These are phyloP conservation scores for Clarireedia homoeocarpa DNA, from an alignment of 2,329 filamentous ascomycete genomes.

Conservation along the genomic window DNA sequence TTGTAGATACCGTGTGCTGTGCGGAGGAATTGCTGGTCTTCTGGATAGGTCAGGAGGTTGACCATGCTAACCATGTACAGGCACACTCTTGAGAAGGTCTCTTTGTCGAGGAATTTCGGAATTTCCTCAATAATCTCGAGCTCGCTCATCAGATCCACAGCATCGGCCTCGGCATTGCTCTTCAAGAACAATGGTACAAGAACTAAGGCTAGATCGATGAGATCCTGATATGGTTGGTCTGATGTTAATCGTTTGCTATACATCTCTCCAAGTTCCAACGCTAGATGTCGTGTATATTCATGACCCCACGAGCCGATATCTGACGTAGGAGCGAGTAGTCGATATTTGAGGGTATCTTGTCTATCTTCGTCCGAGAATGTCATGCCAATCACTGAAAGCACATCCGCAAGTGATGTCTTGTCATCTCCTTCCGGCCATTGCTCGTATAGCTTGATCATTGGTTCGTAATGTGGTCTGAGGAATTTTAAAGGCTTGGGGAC, in stretches of 20 bases:
- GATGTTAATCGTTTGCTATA: constrained; percentile 81
- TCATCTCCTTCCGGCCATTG: constrained; percentile 78
- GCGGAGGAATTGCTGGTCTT: constrained; percentile 90
- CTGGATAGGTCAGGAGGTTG: constrained; percentile 90
- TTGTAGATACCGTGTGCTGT: constrained; percentile 93
- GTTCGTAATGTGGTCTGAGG: constrained; percentile 90
- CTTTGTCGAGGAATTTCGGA: constrained; percentile 80
- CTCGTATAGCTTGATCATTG: constrained; percentile 79
- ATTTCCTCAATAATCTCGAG: constrained; percentile 94
- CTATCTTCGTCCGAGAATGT: constrained; percentile 95
- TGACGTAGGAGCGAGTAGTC: constrained; percentile 78
- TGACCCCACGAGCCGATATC: constrained; percentile 98
- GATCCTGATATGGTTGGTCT: constrained; percentile 75
- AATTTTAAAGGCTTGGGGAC: constrained; percentile 98
- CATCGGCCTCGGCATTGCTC: constrained; percentile 96
- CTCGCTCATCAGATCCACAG: constrained; percentile 93
- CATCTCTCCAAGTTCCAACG: constrained; percentile 91
- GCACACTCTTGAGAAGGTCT: constrained; percentile 89
- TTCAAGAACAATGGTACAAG: constrained; percentile 92
- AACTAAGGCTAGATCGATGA: constrained; percentile 74
- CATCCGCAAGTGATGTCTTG: constrained; percentile 87
- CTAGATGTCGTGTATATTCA: constrained; percentile 93
- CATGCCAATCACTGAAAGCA: constrained; percentile 96
- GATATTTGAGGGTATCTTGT: constrained; percentile 93
- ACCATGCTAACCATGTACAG: constrained; percentile 99